Percentiles rank a stretch among this genome's conserved stretches.
Evolutionary conservation across 2,329 filamentous ascomycete genomes (phyloP).

Genomic region (Colletotrichum zoysiae): DNA sequence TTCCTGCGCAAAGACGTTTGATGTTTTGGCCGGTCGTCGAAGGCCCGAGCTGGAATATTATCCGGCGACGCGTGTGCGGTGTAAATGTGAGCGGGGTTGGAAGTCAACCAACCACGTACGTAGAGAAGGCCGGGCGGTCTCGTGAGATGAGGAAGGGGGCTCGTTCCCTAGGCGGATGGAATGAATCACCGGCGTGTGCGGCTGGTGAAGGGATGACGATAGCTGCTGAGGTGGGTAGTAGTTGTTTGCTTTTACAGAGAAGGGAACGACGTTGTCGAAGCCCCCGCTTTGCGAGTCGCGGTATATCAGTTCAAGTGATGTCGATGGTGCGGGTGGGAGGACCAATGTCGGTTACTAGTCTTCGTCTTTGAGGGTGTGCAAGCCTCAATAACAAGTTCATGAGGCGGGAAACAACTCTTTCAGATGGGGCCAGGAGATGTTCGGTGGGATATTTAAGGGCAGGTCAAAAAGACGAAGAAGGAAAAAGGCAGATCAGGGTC

Average conservation of each 20-base stretch:
- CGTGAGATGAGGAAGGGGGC: not conserved
- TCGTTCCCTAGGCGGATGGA: constrained; percentile 9
- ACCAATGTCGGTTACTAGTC: constrained; percentile 44
- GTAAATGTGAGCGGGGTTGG: constrained; percentile 13
- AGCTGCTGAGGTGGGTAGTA: not conserved
- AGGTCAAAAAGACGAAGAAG: constrained; percentile 19
- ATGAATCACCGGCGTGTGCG: constrained; percentile 11
- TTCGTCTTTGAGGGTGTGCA: constrained; percentile 17
- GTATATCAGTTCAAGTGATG: constrained; percentile 30
- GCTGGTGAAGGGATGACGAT: constrained; percentile 18
- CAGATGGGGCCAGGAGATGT: constrained; percentile 33
- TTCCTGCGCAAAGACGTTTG: constrained; percentile 11
- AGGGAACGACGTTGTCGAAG: constrained; percentile 5
- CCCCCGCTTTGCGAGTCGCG: not conserved
- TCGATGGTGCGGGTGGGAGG: constrained; percentile 42
- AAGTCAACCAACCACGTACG: constrained; percentile 18
- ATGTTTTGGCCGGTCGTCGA: constrained; percentile 4
- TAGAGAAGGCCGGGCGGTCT: constrained; percentile 12
- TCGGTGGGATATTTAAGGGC: constrained; percentile 33
- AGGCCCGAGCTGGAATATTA: constrained; percentile 25
- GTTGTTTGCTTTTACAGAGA: constrained; percentile 9
- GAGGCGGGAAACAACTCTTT: constrained; percentile 39
- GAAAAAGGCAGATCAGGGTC: constrained; percentile 28
- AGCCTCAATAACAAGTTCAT: constrained; percentile 60
- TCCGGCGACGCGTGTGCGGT: constrained; percentile 23